A percentile compares a stretch with the other conserved stretches of the same genome.
Conservation (phyloP, 2,329 filamentous ascomycete species). For the Ascosphaera apis region DNA sequence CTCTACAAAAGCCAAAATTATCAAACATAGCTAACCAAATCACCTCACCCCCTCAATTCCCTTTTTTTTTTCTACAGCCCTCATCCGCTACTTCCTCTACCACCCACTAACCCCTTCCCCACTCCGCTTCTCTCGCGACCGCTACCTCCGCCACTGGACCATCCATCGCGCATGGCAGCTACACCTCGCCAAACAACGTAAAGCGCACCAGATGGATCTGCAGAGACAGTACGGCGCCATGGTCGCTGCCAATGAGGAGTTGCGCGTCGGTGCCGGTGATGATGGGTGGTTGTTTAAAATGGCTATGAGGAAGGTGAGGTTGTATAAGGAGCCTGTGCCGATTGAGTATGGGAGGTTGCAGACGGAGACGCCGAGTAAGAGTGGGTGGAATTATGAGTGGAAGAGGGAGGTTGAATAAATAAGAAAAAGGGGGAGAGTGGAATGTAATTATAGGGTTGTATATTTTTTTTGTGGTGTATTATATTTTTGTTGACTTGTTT, state of each 20-base stretch:
- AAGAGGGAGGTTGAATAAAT: constrained; percentile 40
- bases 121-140: constrained; percentile 68
- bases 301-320: constrained; percentile 74
- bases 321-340: constrained; percentile 54
- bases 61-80: constrained; percentile 17
- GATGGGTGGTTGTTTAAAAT: constrained; percentile 50
- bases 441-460: background rate
- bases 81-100: constrained; percentile 47
- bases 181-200: constrained; percentile 45
- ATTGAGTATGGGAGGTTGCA: constrained; percentile 61
- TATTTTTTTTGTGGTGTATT: background rate
- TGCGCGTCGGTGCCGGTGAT: constrained; percentile 32
- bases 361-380: constrained; percentile 55
- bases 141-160: constrained; percentile 88
- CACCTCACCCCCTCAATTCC: constrained; percentile 2
- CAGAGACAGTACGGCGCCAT: constrained; percentile 65
- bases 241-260: constrained; percentile 62
- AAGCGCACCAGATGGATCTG: constrained; percentile 43
- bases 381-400: constrained; percentile 90
- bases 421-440: constrained; percentile 5
- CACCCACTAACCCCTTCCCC: constrained; percentile 50
- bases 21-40: constrained; percentile 10
- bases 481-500: background rate
- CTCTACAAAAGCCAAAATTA: constrained; percentile 1
- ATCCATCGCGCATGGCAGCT: constrained; percentile 92